These are phyloP conservation scores for Mortierella alpina DNA, from an alignment of 192 early-diverging fungal genomes.

Conservation along the genomic window DNA sequence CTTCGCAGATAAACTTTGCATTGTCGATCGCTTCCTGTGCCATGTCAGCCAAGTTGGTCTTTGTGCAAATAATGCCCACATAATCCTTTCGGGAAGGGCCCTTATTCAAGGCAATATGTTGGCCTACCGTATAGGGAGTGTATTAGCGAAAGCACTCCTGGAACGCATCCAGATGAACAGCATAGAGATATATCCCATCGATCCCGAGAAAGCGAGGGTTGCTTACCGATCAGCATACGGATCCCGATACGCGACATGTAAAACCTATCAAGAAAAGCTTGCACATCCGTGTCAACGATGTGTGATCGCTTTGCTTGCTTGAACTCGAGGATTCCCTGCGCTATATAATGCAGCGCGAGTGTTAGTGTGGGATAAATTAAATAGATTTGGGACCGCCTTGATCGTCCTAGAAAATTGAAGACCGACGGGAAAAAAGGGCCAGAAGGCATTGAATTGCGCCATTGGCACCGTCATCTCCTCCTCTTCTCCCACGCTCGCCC, in stretches of 20 bases:
- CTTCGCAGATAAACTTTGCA: conserved; percentile 90
- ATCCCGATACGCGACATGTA: conserved; percentile 99
- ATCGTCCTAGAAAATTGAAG: conserved; percentile 33
- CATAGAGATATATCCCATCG: background rate
- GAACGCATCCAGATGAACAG: background rate
- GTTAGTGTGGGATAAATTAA: background rate
- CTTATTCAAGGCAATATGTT: conserved; percentile 79
- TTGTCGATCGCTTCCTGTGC: conserved; percentile 91
- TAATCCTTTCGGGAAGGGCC: conserved; percentile 76
- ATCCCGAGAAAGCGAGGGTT: conserved; percentile 26
- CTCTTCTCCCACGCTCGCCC: conserved; percentile 51
- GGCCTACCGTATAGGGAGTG: conserved; percentile 54
- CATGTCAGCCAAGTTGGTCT: conserved; percentile 83
- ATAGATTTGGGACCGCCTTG: conserved; percentile 1
- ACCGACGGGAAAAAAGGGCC: conserved; percentile 7
- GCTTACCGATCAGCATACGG: conserved; percentile 92
- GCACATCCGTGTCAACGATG: conserved; percentile 79
- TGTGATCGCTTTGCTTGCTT: conserved; percentile 69
- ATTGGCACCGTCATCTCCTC: background rate
- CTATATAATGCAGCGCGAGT: conserved; percentile 45
- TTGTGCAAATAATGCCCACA: conserved; percentile 95
- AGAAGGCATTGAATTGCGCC: background rate
- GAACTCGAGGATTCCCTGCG: conserved; percentile 93
- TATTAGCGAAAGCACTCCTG: background rate
- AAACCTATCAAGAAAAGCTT: conserved; percentile 94